Base-by-base conservation (phyloP, 768 basidiomycete species). In the Suillus paluster region DNA sequence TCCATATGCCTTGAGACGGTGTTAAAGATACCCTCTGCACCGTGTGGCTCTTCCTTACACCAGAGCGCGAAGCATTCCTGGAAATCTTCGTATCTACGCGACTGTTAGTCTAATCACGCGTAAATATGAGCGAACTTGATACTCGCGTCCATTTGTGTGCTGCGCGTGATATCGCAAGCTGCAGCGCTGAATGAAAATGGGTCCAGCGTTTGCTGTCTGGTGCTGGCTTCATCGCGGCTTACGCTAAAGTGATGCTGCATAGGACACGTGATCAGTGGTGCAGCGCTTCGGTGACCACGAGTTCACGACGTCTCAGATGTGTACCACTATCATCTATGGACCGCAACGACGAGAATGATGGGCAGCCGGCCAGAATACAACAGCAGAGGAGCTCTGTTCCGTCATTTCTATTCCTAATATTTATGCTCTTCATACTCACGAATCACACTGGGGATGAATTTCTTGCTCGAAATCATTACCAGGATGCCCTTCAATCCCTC, bases 401-500 rank as follows among this genome's bases (percentile, higher is more conserved):
- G 1, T 87, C 89, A 7, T 85, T 94, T 66, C 79, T 94, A 39
- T 86, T 94, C 78, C 79, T 93, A 59, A 83, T 81, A 66, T 84
- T 94, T 61, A 80, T 92, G 70, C 78, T 94, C 30, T 92, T 90
- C 75, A 82, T 94, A 84, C 84, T 94, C 73, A 90, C 88, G 52
- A 92, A 87, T 67, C 87, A 89, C 63, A 87, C 83, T 63, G 82
- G 84, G 8, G 90, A 91, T 67, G 89, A 90, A 69, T 84, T 84
- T 62, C 75, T 86, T 5, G 82, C 84, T 17, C 79, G 86, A 61
- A 85, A 83, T 66, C 86, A 86, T 60, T 90, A 89, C 71, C 81
- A 89, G 69, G 84, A 91, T 64, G 78, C 85, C n/a, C 69, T 94
- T 5, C 76, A 80, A 34, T 80, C 80, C 8, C 72, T 92, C 62